Evolutionary conservation across 352 stramenopile species (phyloP), one percentile per base, ranked within the genome.

Genomic region (Globisporangium cystogenes): DNA sequence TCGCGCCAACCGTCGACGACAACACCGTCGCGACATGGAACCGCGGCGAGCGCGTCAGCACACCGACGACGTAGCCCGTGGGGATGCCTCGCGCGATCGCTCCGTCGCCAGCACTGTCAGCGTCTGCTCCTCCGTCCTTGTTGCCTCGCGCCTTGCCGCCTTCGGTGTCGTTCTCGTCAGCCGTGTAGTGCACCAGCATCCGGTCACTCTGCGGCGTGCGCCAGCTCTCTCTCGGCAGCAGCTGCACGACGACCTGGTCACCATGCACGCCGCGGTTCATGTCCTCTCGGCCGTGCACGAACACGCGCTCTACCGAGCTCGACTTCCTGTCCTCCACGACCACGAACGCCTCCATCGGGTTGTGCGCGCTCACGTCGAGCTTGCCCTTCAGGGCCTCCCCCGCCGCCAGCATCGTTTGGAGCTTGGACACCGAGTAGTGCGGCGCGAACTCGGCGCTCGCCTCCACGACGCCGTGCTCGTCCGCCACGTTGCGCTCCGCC

Each of bases 221-320:
- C 92, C 92, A 98, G 31, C 89, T 58, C 10, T 64, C 55, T 27
- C 93, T 65, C 0, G 85, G 70, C 37, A 98, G 70, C 35, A 99
- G 64, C 53, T 97, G 72, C 21, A 99, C 82, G 4, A 88, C 93
- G 14, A 99, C 97, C 12, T 96, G 66, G 74, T 99, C 97, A 26
- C 97, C 97, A 65, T 99, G 96, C 2, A 99, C 75, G 4, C 96
- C 96, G 48, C 97, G 87, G 73, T 99, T 99, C 59, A 98, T 93
- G 55, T 95, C 73, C 48, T 84, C 71, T 24, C 77, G 75, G 26
- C 80, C 82, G 54, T 76, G 85, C 0, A 92, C 62, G 66, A 90
- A 90, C 18, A 94, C 74, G 37, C 74, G 77, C 14, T 85, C 73
- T 21, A 77, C 14, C 21, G 42, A 20, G 18, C 48, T 36, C 7